Conservation (phyloP, 139 green algal genomes). For the Choricystis sp. region DNA sequence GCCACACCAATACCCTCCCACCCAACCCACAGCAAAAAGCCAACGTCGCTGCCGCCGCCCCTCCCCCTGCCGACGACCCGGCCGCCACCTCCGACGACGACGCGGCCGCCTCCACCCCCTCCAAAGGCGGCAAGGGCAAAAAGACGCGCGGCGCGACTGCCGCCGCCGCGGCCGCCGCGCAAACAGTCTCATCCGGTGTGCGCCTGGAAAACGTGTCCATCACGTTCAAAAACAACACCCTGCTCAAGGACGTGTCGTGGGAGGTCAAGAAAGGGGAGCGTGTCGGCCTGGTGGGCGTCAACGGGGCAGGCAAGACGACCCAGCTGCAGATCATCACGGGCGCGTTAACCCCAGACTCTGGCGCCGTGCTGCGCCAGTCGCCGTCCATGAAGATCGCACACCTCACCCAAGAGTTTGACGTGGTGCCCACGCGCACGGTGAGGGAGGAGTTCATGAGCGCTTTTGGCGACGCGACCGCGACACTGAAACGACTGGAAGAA, state of each 20-base stretch:
- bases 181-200: neutral
- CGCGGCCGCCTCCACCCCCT: neutral
- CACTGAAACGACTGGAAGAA: constrained; percentile 48
- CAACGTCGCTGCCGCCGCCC: too few relatives aligned
- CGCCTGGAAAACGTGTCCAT: constrained; percentile 37
- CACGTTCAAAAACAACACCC: constrained; percentile 87
- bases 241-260: constrained; percentile 79
- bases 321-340: constrained; percentile 95
- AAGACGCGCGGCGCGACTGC: neutral
- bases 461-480: constrained; percentile 57
- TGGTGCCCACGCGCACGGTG: constrained; percentile 71
- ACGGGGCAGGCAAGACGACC: constrained; percentile 96
- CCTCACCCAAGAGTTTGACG: constrained; percentile 95
- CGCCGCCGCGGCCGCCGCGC: too few relatives aligned
- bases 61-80: neutral
- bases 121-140: neutral
- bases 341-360: constrained; percentile 60
- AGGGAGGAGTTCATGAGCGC: constrained; percentile 88
- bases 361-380: constrained; percentile 69
- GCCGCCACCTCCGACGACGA: neutral
- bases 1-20: too few relatives aligned
- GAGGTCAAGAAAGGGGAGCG: constrained; percentile 93
- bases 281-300: constrained; percentile 95
- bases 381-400: constrained; percentile 81
- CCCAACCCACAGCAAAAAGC: too few relatives aligned